Percentiles rank a stretch among this genome's conserved stretches.
Evolutionary conservation across 805 yeast genomes (phyloP).

Genomic region (Clavispora phyllophila): DNA sequence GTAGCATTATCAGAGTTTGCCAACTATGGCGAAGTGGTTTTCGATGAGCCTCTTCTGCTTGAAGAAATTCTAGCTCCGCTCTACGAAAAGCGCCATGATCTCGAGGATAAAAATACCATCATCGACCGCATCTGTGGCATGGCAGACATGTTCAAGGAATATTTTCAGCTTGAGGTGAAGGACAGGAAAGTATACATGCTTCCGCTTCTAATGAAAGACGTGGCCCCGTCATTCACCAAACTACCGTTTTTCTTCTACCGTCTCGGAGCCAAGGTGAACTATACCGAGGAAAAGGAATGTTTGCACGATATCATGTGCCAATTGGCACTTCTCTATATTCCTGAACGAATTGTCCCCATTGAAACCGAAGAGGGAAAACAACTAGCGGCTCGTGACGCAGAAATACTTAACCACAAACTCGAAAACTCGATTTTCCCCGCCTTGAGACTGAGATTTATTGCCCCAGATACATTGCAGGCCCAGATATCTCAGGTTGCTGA

Average conservation of each 20-base stretch:
- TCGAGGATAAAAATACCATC: slow-evolving; percentile 14
- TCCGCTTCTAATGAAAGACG: slow-evolving; percentile 66
- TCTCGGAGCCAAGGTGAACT: slow-evolving; percentile 55
- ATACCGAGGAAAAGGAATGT: slow-evolving; percentile 66
- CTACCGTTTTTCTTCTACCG: slow-evolving; percentile 63
- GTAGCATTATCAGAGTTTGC: slow-evolving; percentile 71
- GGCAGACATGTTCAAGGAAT: slow-evolving; percentile 78
- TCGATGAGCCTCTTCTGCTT: slow-evolving; percentile 20
- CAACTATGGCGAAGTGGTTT: slow-evolving; percentile 58
- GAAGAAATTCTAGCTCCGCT: slow-evolving; percentile 36
- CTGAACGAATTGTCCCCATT: slow-evolving; percentile 42
- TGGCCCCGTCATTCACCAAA: slow-evolving; percentile 58
- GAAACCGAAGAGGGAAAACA: slow-evolving; percentile 6
- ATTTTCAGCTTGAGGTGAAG: slow-evolving; percentile 45
- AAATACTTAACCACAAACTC: slow-evolving; percentile 28
- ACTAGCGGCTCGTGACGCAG: slow-evolving; percentile 9
- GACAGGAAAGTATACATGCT: slow-evolving; percentile 42
- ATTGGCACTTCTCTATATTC: slow-evolving; percentile 68
- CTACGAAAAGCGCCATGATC: slow-evolving; percentile 18
- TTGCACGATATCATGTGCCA: slow-evolving; percentile 60
- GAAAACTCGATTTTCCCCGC: slow-evolving; percentile 65
- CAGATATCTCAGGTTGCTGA: slow-evolving; percentile 83
- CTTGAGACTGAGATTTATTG: slow-evolving; percentile 58
- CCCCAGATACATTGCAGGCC: slow-evolving; percentile 46
- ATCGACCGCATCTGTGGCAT: slow-evolving; percentile 31